phyloP scores from a whole-genome alignment of 1,139 yeast species.

The Protomyces pachydermus region DNA sequence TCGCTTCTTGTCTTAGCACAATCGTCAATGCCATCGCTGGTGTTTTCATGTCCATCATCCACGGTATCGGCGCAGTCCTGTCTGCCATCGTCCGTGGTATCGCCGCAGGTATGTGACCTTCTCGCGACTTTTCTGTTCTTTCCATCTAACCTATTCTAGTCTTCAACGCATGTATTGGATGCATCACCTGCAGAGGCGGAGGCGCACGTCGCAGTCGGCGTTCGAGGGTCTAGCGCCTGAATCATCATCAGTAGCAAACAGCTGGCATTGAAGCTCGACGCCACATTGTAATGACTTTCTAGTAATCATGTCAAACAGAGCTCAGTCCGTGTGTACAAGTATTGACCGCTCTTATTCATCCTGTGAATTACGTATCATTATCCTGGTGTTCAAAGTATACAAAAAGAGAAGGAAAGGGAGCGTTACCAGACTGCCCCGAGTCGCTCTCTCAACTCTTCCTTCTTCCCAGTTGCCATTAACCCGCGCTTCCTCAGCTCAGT shows the following conservation, averaged over 20 bases:
- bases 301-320: no score
- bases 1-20: slow-evolving; percentile 22
- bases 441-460: slow-evolving; percentile 10
- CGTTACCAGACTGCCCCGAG: background rate
- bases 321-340: no score
- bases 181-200: background rate
- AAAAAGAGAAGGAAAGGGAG: no score
- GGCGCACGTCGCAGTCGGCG: background rate
- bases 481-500: slow-evolving; percentile 9
- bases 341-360: no score
- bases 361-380: no score
- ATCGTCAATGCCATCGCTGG: slow-evolving; percentile 25
- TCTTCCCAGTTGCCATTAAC: slow-evolving; percentile 12
- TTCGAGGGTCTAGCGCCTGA: background rate
- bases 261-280: background rate
- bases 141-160: background rate
- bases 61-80: slow-evolving; percentile 17
- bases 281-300: no score
- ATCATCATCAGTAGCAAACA: background rate
- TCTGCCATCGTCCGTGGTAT: slow-evolving; percentile 26
- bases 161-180: slow-evolving; percentile 20
- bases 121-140: no score
- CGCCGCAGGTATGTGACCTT: background rate
- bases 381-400: no score
- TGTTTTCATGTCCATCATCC: slow-evolving; percentile 26